Evolutionary conservation across 805 yeast genomes (phyloP).

Genomic region (Saccharomyces paradoxus): DNA sequence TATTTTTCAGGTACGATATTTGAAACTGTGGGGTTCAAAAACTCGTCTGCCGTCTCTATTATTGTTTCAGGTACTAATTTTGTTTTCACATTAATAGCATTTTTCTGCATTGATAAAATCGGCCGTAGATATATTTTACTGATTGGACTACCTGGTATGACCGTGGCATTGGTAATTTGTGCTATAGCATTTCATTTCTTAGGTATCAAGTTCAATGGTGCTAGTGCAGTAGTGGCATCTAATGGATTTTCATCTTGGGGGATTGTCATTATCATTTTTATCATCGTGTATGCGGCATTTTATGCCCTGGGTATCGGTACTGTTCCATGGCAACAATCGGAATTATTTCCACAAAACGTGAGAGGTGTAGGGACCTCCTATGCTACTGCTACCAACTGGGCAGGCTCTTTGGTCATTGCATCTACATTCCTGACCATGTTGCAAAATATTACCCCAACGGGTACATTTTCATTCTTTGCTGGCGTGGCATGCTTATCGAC

Average conservation of each 20-base stretch:
- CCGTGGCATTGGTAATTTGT: conserved; percentile 63
- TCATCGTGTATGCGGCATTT: conserved; percentile 80
- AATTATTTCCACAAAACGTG: conserved; percentile 86
- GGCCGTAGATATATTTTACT: conserved; percentile 82
- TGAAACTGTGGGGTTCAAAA: conserved; percentile 78
- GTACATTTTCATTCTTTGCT: conserved; percentile 87
- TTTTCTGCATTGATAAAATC: conserved; percentile 74
- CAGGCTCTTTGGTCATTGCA: conserved; percentile 85
- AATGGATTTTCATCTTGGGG: conserved; percentile 75
- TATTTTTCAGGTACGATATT: conserved; percentile 91
- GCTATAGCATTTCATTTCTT: conserved; percentile 89
- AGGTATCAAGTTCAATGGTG: conserved; percentile 48
- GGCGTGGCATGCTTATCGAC: conserved; percentile 67
- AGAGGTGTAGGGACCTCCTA: conserved; percentile 87
- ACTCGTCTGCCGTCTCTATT: conserved; percentile 91
- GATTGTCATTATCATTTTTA: conserved; percentile 70
- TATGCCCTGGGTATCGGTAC: conserved; percentile 95
- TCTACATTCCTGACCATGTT: conserved; percentile 92
- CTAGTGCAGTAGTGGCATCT: conserved; percentile 35
- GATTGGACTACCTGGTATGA: conserved; percentile 80
- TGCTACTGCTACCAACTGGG: conserved; percentile 92
- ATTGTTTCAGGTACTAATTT: conserved; percentile 93
- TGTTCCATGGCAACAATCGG: conserved; percentile 97
- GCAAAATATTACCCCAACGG: conserved; percentile 86
- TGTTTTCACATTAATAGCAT: conserved; percentile 76